Conservation (phyloP, 306 rosid genomes). For the Sophora flavescens region DNA sequence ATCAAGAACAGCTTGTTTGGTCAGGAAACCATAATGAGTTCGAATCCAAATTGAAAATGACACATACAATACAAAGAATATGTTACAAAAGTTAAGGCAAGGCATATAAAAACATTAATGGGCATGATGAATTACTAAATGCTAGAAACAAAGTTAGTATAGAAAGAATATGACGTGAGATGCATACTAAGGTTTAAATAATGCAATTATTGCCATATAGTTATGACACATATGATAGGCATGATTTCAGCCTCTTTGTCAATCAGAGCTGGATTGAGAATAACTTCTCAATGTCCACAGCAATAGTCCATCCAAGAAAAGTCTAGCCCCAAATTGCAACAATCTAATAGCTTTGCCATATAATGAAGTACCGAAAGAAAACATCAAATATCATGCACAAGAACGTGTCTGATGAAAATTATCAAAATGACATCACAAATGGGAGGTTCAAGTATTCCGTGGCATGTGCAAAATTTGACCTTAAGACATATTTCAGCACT, state of each 20-base stretch:
- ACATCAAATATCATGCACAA: constrained; percentile 19
- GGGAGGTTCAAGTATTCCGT: constrained; percentile 2
- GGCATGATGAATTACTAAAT: constrained; percentile 24
- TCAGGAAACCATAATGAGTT: constrained; percentile 42
- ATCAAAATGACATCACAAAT: constrained; percentile 25
- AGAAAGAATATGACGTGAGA: constrained; percentile 34
- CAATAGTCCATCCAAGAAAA: constrained; percentile 30
- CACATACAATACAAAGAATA: constrained; percentile 37
- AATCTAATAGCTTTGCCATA: constrained; percentile 29
- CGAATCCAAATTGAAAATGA: constrained; percentile 46
- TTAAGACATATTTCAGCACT: constrained; percentile 12
- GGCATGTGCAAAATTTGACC: constrained; percentile 36
- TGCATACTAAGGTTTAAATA: constrained; percentile 7
- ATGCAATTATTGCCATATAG: constrained; percentile 32
- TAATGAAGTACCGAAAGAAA: constrained; percentile 35
- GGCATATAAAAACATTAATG: constrained; percentile 9
- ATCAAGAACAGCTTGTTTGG: constrained; percentile 39
- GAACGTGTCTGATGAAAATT: constrained; percentile 19
- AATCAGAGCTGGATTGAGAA: not conserved
- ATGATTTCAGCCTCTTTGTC: constrained; percentile 21
- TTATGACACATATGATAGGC: constrained; percentile 4
- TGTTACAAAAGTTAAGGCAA: not conserved
- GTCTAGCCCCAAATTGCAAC: constrained; percentile 34
- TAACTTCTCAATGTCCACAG: constrained; percentile 14
- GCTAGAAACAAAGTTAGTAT: constrained; percentile 34